Evolutionary conservation across 2,329 filamentous ascomycete species (phyloP).

Genomic region (Cryphonectria nitschkei): DNA sequence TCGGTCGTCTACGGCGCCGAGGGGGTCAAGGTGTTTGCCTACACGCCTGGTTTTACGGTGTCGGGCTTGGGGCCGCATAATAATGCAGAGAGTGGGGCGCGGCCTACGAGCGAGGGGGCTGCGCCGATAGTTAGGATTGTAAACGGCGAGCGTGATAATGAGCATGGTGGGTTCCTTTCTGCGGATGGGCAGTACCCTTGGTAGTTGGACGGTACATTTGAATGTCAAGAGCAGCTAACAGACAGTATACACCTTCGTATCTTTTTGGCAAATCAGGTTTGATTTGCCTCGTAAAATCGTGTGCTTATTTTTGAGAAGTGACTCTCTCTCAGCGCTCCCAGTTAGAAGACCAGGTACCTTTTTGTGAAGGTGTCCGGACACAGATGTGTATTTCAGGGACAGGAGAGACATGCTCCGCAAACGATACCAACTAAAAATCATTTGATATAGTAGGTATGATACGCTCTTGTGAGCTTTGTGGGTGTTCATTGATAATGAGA

Average conservation of each 20-base stretch:
- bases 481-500: too few species aligned
- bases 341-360: too few species aligned
- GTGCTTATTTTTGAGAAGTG: too few species aligned
- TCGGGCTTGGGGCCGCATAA: slow-evolving; percentile 1
- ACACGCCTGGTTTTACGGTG: slow-evolving; percentile 6
- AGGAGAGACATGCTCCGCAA: too few species aligned
- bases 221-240: neutral
- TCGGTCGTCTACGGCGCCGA: slow-evolving; percentile 3
- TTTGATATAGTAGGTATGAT: too few species aligned
- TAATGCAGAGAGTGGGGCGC: neutral
- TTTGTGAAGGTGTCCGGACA: too few species aligned
- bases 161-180: slow-evolving; percentile 8
- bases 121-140: neutral
- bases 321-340: too few species aligned
- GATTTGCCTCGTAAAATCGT: neutral
- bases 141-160: slow-evolving; percentile 3
- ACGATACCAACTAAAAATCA: too few species aligned
- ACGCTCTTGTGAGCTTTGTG: too few species aligned
- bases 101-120: slow-evolving; percentile 7
- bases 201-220: neutral
- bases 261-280: neutral
- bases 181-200: neutral
- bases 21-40: slow-evolving; percentile 6
- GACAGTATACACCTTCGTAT: neutral
- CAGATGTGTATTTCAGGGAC: too few species aligned